phyloP scores from a whole-genome alignment of 208 protist genomes.

The Lotmaria passim region DNA sequence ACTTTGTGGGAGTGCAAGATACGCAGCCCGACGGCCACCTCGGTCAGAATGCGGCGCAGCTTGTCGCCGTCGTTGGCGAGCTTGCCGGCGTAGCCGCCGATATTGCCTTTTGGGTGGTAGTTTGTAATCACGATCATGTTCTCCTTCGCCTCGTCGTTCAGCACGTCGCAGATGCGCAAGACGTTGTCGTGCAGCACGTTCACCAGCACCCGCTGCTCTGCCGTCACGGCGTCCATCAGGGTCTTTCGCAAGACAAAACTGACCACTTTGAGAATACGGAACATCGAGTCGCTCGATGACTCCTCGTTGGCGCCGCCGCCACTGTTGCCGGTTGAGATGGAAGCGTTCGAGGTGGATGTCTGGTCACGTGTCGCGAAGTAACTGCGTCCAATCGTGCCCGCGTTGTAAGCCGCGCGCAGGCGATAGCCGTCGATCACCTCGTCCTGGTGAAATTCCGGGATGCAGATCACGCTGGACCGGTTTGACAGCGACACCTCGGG shows the following conservation, averaged over 20 bases:
- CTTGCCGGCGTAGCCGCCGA: slow-evolving; percentile 49
- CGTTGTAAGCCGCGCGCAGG: slow-evolving; percentile 49
- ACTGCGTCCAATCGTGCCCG: slow-evolving; percentile 75
- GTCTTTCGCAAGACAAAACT: slow-evolving; percentile 68
- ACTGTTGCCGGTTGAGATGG: background rate
- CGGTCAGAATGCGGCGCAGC: slow-evolving; percentile 54
- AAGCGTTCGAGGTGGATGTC: slow-evolving; percentile 5
- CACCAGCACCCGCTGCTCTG: slow-evolving; percentile 61
- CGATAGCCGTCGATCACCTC: slow-evolving; percentile 62
- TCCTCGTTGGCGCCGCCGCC: slow-evolving; percentile 3
- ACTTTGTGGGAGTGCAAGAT: slow-evolving; percentile 77
- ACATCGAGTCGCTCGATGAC: slow-evolving; percentile 10
- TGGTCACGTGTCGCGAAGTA: slow-evolving; percentile 51
- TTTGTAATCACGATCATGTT: slow-evolving; percentile 77
- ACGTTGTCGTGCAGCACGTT: slow-evolving; percentile 64
- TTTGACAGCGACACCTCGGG: slow-evolving; percentile 83
- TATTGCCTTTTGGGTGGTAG: slow-evolving; percentile 54
- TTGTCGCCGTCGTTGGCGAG: slow-evolving; percentile 54
- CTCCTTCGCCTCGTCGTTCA: slow-evolving; percentile 77
- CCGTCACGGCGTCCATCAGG: slow-evolving; percentile 51
- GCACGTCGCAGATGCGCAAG: slow-evolving; percentile 60
- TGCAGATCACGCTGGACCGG: slow-evolving; percentile 69
- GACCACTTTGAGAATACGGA: slow-evolving; percentile 70
- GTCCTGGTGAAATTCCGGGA: slow-evolving; percentile 61
- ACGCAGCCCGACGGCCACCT: slow-evolving; percentile 68